Evolutionary conservation across 768 basidiomycete species (phyloP).

Genomic region (Lactarius sp.): DNA sequence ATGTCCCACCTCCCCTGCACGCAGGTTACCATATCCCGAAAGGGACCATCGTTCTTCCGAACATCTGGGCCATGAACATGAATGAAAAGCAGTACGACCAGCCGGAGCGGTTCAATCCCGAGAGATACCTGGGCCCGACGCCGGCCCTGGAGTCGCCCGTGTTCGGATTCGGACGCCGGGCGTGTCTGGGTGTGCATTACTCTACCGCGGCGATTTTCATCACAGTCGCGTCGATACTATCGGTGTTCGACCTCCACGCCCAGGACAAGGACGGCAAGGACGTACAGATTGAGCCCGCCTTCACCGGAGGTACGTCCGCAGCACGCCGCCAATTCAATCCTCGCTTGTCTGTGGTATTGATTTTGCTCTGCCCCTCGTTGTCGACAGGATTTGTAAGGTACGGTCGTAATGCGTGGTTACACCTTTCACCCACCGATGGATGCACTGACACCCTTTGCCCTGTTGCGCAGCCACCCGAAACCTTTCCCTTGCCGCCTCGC

Average conservation of each 20-base stretch:
- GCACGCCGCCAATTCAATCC: neutral
- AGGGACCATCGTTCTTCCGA: conserved; percentile 33
- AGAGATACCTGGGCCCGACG: conserved; percentile 13
- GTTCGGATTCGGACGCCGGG: conserved; percentile 24
- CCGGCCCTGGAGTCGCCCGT: conserved; percentile 23
- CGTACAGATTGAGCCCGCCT: conserved; percentile 17
- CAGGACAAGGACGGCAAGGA: conserved; percentile 21
- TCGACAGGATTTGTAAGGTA: conserved; percentile 22
- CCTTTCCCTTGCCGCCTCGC: conserved; percentile 20
- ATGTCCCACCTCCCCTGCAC: neutral
- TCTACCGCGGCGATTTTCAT: conserved; percentile 23
- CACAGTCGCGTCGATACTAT: conserved; percentile 19
- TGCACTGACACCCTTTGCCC: neutral
- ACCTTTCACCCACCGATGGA: neutral
- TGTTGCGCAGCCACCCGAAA: conserved; percentile 17
- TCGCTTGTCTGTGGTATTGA: neutral
- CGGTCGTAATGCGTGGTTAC: neutral
- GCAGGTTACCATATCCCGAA: conserved; percentile 35
- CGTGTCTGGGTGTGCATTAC: conserved; percentile 21
- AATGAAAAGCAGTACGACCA: conserved; percentile 21
- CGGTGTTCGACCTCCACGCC: conserved; percentile 20
- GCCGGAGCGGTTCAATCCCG: conserved; percentile 19
- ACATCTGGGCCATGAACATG: conserved; percentile 31
- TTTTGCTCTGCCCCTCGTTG: neutral
- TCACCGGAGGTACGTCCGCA: conserved; percentile 21